Conservation (phyloP, 805 yeast species). For the Torulaspora franciscae region DNA sequence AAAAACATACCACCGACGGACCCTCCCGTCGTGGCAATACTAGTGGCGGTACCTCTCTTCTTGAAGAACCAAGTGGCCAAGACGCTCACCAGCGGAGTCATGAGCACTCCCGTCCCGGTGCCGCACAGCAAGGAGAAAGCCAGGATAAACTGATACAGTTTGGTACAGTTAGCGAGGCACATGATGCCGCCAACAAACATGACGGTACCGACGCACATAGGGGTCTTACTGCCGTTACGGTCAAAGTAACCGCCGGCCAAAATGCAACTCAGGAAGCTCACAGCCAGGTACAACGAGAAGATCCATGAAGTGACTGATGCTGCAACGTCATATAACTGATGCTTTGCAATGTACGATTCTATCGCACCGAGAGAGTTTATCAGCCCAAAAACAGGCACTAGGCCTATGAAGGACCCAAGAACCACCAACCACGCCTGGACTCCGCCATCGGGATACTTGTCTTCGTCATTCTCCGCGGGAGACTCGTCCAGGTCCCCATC, state of each 20-base stretch:
- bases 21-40: conserved; percentile 50
- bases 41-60: conserved; percentile 54
- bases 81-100: conserved; percentile 57
- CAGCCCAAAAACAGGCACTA: conserved; percentile 54
- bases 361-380: conserved; percentile 62
- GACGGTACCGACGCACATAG: conserved; percentile 43
- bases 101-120: conserved; percentile 53
- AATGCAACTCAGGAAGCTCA: conserved; percentile 50
- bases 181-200: conserved; percentile 50
- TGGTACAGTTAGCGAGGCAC: conserved; percentile 50
- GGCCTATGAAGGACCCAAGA: conserved; percentile 56
- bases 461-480: conserved; percentile 16
- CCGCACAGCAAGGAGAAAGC: conserved; percentile 56
- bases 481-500: neutral
- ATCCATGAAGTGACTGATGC: conserved; percentile 60
- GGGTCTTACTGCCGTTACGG: conserved; percentile 48
- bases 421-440: conserved; percentile 51
- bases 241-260: conserved; percentile 61
- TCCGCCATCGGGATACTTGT: conserved; percentile 53
- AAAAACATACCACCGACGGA: conserved; percentile 53
- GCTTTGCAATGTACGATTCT: conserved; percentile 50
- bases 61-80: conserved; percentile 61
- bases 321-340: conserved; percentile 49
- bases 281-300: conserved; percentile 54
- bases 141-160: conserved; percentile 56